Conservation (phyloP, 805 yeast species). For the Candida parachauliodes region DNA sequence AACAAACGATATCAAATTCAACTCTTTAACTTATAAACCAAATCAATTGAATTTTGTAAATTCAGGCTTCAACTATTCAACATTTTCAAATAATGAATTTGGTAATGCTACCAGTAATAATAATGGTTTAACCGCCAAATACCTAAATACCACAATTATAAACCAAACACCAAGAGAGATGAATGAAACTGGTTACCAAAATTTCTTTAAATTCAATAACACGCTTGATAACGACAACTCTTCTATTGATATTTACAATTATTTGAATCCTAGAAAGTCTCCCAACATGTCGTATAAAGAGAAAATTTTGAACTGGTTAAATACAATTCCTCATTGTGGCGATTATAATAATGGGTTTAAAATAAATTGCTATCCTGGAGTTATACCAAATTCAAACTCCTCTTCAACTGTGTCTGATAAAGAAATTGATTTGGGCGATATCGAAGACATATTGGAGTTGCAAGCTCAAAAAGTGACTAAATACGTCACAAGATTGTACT, state of each 20-base stretch:
- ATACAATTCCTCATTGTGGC: slow-evolving; percentile 42
- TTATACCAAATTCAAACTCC: slow-evolving; percentile 28
- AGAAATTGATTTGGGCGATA: slow-evolving; percentile 14
- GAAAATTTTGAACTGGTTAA: slow-evolving; percentile 65
- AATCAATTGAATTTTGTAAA: not conserved
- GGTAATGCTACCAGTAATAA: not conserved
- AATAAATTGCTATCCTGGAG: slow-evolving; percentile 50
- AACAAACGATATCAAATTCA: slow-evolving; percentile 1
- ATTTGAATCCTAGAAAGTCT: slow-evolving; percentile 60
- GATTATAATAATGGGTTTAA: slow-evolving; percentile 20
- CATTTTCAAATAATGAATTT: not conserved
- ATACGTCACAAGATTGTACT: slow-evolving; percentile 39
- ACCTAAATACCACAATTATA: not conserved
- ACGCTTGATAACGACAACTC: not conserved
- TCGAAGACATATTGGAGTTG: slow-evolving; percentile 44
- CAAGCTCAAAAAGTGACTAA: slow-evolving; percentile 53
- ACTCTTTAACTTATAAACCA: not conserved
- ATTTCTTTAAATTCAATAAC: not conserved
- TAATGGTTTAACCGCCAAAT: no score
- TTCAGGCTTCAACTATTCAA: not conserved
- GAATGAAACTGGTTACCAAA: not conserved
- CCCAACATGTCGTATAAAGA: slow-evolving; percentile 63
- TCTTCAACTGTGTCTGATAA: slow-evolving; percentile 12
- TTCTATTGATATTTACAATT: slow-evolving; percentile 6
- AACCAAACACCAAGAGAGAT: not conserved